Conservation (phyloP, 768 basidiomycete species). For the Candolleomyces efflorescens region DNA sequence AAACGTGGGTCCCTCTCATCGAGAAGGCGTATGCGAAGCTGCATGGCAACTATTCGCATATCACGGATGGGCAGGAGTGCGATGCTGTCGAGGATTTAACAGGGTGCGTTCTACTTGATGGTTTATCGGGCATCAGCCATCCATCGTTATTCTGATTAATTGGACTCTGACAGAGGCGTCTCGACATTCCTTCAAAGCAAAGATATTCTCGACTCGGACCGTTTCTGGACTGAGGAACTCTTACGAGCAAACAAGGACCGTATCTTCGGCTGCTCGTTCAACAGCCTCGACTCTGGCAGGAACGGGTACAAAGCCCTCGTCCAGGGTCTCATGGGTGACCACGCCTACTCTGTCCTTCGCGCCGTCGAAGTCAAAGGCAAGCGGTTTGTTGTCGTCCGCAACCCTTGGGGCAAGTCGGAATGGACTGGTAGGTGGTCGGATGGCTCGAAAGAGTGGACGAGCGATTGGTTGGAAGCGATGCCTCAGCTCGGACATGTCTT, state of each 20-base stretch:
- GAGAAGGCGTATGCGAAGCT: conserved; percentile 58
- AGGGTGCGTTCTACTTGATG: too few species aligned
- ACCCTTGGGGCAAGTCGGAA: conserved; percentile 47
- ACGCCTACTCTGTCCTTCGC: conserved; percentile 45
- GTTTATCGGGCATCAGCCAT: too few species aligned
- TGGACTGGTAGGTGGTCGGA: conserved; percentile 50
- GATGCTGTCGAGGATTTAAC: conserved; percentile 57
- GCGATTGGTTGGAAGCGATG: conserved; percentile 40
- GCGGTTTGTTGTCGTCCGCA: conserved; percentile 44
- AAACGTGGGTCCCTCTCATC: conserved; percentile 57
- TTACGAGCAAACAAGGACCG: conserved; percentile 41
- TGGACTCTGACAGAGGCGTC: conserved; percentile 8
- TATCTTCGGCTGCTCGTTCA: conserved; percentile 46
- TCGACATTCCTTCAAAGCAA: conserved; percentile 43
- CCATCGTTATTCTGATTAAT: conserved; percentile 34
- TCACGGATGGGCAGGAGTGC: conserved; percentile 31
- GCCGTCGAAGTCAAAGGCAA: conserved; percentile 42
- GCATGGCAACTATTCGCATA: conserved; percentile 40
- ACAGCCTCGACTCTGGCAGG: conserved; percentile 23
- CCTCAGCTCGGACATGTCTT: conserved; percentile 37
- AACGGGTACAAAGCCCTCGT: conserved; percentile 24
- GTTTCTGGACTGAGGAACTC: conserved; percentile 50
- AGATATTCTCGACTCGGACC: conserved; percentile 44
- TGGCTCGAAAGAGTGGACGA: conserved; percentile 47
- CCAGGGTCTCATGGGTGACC: conserved; percentile 36